A percentile compares a stretch with the other conserved stretches of the same genome.
Conservation (phyloP, 805 yeast genomes). For the Kodamaea laetipori region DNA sequence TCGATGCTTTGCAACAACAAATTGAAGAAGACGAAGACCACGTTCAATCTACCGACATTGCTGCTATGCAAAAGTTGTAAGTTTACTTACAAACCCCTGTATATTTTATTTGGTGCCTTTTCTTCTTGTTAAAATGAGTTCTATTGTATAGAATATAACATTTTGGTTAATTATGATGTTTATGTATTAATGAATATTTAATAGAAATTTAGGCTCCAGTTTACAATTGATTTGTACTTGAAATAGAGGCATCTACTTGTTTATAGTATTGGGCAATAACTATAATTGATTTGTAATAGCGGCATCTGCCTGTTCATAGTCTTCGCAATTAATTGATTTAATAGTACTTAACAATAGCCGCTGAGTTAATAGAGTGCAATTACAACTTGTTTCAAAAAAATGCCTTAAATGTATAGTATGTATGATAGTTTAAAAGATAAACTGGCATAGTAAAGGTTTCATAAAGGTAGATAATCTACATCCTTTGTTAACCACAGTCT, state of each 20-base stretch:
- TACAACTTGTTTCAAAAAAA: no score
- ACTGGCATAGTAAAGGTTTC: background rate
- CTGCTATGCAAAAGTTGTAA: constrained; percentile 98
- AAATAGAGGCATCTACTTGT: no score
- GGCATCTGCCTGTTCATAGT: no score
- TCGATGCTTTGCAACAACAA: constrained; percentile 79
- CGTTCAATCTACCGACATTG: constrained; percentile 98
- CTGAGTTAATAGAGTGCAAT: no score
- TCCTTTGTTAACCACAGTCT: constrained; percentile 52
- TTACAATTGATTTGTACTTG: no score
- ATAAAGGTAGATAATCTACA: constrained; percentile 41
- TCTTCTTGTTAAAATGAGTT: constrained; percentile 14
- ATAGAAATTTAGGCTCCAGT: constrained; percentile 3
- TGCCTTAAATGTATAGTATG: no score
- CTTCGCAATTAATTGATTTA: no score
- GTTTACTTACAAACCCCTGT: constrained; percentile 11
- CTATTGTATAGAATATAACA: constrained; percentile 26
- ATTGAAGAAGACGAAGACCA: constrained; percentile 96
- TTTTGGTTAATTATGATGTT: constrained; percentile 8
- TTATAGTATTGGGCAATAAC: no score
- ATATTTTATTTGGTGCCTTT: constrained; percentile 12
- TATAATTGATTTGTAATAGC: no score
- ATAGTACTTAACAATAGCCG: no score
- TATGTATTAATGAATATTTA: constrained; percentile 10
- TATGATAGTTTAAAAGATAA: no score